Evolutionary conservation across 2,329 filamentous ascomycete genomes (phyloP).

Genomic region (Curvularia lunata): DNA sequence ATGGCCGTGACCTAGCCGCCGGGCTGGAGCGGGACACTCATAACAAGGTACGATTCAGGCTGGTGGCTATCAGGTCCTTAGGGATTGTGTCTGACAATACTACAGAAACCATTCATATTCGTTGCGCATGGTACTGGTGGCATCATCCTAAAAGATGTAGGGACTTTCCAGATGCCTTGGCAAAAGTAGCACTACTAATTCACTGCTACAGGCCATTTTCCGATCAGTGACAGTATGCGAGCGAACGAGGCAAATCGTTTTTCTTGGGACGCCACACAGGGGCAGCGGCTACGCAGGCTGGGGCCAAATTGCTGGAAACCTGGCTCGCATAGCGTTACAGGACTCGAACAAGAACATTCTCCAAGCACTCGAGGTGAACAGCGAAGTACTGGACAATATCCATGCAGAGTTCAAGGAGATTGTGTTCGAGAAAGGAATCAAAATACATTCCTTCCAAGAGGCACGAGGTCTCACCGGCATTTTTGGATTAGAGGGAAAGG

Average conservation of each 20-base stretch:
- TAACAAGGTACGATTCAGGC: constrained; percentile 29
- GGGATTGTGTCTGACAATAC: not conserved
- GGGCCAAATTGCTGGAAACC: constrained; percentile 45
- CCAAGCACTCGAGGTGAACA: constrained; percentile 42
- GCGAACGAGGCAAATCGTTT: constrained; percentile 45
- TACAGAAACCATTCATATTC: not conserved
- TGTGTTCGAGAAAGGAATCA: constrained; percentile 30
- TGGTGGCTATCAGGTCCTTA: not conserved
- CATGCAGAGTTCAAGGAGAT: constrained; percentile 46
- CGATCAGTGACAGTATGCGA: constrained; percentile 36
- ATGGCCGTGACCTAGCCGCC: constrained; percentile 34
- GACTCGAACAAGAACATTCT: constrained; percentile 5
- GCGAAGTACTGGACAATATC: constrained; percentile 50
- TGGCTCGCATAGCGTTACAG: constrained; percentile 30
- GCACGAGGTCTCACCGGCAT: not conserved
- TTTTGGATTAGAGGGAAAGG: not conserved
- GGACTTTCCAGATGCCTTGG: not conserved
- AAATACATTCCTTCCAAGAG: constrained; percentile 52
- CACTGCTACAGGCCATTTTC: constrained; percentile 36
- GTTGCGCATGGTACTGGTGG: not conserved
- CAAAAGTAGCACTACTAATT: not conserved
- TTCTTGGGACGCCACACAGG: constrained; percentile 53
- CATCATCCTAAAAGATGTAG: not conserved
- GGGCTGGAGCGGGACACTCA: constrained; percentile 44
- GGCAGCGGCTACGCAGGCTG: constrained; percentile 44